Base-by-base conservation (phyloP, 345 rosid genomes). In the Populus nigra region DNA sequence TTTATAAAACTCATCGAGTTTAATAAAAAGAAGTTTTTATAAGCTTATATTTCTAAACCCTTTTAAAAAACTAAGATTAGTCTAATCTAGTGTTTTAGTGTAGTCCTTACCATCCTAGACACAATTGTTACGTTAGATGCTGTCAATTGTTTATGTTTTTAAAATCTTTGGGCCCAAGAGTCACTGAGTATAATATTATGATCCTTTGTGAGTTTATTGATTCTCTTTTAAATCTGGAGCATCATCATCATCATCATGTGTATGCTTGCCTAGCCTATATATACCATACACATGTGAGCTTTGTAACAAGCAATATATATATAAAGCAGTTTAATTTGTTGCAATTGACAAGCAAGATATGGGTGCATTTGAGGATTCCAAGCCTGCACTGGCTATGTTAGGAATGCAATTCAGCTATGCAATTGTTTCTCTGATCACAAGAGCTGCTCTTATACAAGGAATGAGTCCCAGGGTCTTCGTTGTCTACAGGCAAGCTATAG, bases 361-460 rank as follows among this genome's bases (percentile, higher is more conserved):
- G 87, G 81, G 76, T 49, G 47, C 73, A 31, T 61, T 79, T 4
- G 83, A 80, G 22, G 79, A 73, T 53, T 68, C 70, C 75, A 84
- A 76, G 82, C 86, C 88, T 7, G 77, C 35, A 36, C 11, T 86
- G 43, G 87, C 87, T 15, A 86, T 86, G 91, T 0, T 80, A 13
- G 82, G 61, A 2, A 53, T 88, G 62, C 87, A 88, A 49, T 82
- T 85, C 66, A 31, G 43, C 23, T 85, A 83, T 50, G 82, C 89
- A 57, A 70, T 61, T 1, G 77, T 75, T 15, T 16, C 82, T 55
- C 89, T 88, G 39, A 23, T 71, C 38, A 67, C 76, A 4, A 86
- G 87, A 76, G 88, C 84, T 35, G 85, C 87, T 62, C 76, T 88
- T 15, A 10, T 84, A 8, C 81, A 78, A 45, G 91, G 89, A 33